These are phyloP conservation scores for Arachis stenosperma DNA, from an alignment of 306 rosid species.

Conservation along the genomic window DNA sequence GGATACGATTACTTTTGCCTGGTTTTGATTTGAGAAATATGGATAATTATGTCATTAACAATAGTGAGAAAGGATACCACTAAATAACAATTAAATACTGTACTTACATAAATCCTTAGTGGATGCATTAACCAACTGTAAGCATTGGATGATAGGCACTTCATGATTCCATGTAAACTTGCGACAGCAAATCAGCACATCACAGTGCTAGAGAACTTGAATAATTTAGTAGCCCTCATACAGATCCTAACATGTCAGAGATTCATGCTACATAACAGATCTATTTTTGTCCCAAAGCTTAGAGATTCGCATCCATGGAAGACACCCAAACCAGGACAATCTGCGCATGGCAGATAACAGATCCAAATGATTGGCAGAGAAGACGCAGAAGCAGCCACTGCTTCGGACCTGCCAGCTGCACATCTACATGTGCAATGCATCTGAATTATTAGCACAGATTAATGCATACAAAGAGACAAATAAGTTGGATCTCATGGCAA, in stretches of 20 bases:
- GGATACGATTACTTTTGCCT: not conserved
- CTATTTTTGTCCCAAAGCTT: not conserved
- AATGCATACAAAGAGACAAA: not conserved
- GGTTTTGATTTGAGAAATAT: not conserved
- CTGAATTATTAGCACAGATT: not conserved
- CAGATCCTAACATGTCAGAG: not conserved
- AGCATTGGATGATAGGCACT: not conserved
- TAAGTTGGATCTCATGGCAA: not conserved
- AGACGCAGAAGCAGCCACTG: not conserved
- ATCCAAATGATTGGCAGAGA: conserved; percentile 1
- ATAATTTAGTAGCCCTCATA: not conserved
- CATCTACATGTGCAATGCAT: conserved; percentile 1
- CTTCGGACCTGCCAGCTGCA: not conserved
- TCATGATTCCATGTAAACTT: not conserved
- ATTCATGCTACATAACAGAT: conserved; percentile 3
- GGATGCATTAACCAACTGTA: not conserved
- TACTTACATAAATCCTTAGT: not conserved
- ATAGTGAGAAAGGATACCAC: not conserved
- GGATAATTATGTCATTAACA: not conserved
- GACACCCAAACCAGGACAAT: conserved; percentile 5
- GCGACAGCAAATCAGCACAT: conserved; percentile 1
- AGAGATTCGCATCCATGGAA: not conserved
- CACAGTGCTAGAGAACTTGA: not conserved
- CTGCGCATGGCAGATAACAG: not conserved
- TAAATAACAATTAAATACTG: not conserved